Percentiles rank a stretch among this genome's conserved stretches.
These are phyloP conservation scores for Trametopsis cervina DNA, from an alignment of 768 basidiomycete genomes.

Conservation along the genomic window DNA sequence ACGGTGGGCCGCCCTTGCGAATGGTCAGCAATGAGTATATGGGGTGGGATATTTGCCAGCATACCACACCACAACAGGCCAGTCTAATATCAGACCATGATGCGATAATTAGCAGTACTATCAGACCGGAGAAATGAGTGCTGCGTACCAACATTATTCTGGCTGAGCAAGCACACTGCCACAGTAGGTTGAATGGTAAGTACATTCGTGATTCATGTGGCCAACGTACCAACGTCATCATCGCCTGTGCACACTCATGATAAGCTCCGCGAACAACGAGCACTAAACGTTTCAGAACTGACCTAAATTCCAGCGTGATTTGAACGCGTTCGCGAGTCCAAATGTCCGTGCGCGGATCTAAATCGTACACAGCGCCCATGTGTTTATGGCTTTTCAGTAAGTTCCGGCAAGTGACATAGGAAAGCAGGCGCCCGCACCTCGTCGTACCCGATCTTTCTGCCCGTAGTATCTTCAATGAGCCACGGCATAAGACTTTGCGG, in stretches of 20 bases:
- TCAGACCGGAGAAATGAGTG: no score
- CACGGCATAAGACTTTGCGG: conserved; percentile 31
- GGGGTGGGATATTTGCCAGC: not conserved
- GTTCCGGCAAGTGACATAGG: no score
- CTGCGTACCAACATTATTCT: conserved; percentile 54
- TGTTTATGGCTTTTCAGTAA: no score
- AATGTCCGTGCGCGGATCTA: conserved; percentile 41
- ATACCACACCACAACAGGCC: conserved; percentile 21
- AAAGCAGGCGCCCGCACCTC: conserved; percentile 29
- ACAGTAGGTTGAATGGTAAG: not conserved
- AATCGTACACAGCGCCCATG: no score
- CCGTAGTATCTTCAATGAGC: conserved; percentile 45
- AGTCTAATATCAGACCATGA: no score
- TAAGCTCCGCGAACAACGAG: no score
- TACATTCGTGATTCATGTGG: not conserved
- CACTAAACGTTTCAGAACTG: conserved; percentile 16
- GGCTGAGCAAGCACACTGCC: conserved; percentile 56
- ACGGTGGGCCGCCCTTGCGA: conserved; percentile 38
- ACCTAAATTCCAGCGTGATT: conserved; percentile 38
- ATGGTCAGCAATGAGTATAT: not conserved
- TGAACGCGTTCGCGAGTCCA: conserved; percentile 42
- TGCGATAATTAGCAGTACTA: no score
- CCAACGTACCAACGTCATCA: conserved; percentile 41
- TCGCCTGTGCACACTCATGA: no score
- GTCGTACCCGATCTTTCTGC: conserved; percentile 30